phyloP scores from a whole-genome alignment of 202 grass and related monocot species.

The Brachypodium distachyon region DNA sequence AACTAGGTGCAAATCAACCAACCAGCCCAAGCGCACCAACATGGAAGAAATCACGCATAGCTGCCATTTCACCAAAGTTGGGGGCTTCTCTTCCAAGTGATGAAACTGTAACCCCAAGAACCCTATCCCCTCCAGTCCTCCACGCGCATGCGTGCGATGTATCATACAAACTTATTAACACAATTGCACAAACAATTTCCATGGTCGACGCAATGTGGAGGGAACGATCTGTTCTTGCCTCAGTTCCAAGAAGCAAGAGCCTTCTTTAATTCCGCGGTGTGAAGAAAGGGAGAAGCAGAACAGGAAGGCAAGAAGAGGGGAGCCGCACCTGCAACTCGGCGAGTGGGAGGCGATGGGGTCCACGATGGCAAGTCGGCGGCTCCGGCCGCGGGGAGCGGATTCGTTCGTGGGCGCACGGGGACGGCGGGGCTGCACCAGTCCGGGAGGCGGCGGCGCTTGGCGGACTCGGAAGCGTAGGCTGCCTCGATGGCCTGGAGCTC shows the following conservation, averaged over 20 bases:
- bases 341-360: slow-evolving; percentile 19
- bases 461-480: slow-evolving; percentile 43
- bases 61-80: neutral
- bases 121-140: neutral
- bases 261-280: neutral
- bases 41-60: neutral
- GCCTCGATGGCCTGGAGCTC: slow-evolving; percentile 82
- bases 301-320: neutral
- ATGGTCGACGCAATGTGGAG: neutral
- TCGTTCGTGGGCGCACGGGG: neutral
- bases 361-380: neutral
- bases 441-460: slow-evolving; percentile 65
- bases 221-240: neutral
- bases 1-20: neutral
- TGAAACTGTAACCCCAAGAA: neutral
- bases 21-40: neutral
- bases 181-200: neutral
- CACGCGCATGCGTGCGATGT: neutral
- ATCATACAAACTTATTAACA: neutral
- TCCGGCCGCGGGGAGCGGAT: neutral
- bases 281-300: neutral
- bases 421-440: slow-evolving; percentile 24
- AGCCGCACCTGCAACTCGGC: slow-evolving; percentile 46
- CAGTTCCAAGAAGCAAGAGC: neutral
- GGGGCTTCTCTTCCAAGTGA: neutral